Percentiles rank a stretch among this genome's conserved stretches.
Conservation (phyloP, 495 filamentous ascomycete genomes). For the Penicillium lagena region DNA sequence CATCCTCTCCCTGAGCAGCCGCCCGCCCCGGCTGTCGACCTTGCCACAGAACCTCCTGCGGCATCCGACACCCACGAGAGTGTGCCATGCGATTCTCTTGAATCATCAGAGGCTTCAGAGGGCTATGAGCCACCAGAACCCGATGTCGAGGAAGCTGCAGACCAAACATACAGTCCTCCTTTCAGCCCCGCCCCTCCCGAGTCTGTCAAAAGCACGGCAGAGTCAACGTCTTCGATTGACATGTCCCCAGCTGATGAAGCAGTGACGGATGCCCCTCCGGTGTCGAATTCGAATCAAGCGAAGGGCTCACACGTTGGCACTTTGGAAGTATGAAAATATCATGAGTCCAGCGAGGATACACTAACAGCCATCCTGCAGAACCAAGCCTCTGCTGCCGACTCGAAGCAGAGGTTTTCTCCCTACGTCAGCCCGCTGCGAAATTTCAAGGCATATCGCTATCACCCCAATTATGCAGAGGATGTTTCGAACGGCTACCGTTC, state of each 20-base stretch:
- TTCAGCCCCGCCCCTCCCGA: slow-evolving; percentile 27
- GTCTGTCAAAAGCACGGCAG: slow-evolving; percentile 13
- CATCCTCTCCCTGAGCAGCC: neutral
- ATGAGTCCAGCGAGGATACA: slow-evolving; percentile 3
- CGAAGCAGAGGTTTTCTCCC: slow-evolving; percentile 49
- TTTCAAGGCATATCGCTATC: slow-evolving; percentile 86
- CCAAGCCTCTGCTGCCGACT: slow-evolving; percentile 5
- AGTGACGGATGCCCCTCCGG: slow-evolving; percentile 28
- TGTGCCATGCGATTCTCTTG: slow-evolving; percentile 12
- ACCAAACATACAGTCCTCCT: slow-evolving; percentile 31
- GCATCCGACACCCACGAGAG: neutral
- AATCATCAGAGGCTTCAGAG: slow-evolving; percentile 37
- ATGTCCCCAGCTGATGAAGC: slow-evolving; percentile 17
- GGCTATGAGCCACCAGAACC: slow-evolving; percentile 57
- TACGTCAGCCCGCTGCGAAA: slow-evolving; percentile 77
- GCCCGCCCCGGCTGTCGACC: neutral
- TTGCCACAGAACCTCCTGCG: neutral
- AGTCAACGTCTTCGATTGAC: slow-evolving; percentile 11
- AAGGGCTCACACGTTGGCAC: slow-evolving; percentile 21
- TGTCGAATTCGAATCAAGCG: slow-evolving; percentile 10
- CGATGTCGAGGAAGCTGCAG: slow-evolving; percentile 21
- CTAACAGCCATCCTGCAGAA: slow-evolving; percentile 21
- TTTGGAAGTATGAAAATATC: slow-evolving; percentile 32
- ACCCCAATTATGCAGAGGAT: slow-evolving; percentile 62
- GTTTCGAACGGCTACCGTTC: slow-evolving; percentile 77